Evolutionary conservation across 1,139 yeast species (phyloP).

Genomic region (Martiniozyma asiatica): DNA sequence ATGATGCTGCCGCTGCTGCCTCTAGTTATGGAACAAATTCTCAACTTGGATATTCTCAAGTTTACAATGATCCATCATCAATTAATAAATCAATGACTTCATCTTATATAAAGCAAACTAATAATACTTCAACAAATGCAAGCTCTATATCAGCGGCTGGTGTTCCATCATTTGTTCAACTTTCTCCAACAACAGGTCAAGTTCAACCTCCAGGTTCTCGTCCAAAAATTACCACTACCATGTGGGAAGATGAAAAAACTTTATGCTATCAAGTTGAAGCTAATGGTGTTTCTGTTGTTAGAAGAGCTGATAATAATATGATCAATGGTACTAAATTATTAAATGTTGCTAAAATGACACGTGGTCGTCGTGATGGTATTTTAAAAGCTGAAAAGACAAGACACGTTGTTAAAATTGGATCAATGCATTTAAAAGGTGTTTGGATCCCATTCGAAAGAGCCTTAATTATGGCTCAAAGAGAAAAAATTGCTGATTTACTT

Average conservation of each 20-base stretch:
- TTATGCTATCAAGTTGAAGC: slow-evolving; percentile 93
- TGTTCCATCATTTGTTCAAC: slow-evolving; percentile 19
- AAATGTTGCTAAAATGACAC: slow-evolving; percentile 89
- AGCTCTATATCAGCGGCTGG: slow-evolving; percentile 11
- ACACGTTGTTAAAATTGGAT: slow-evolving; percentile 90
- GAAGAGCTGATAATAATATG: slow-evolving; percentile 90
- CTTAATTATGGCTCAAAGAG: slow-evolving; percentile 79
- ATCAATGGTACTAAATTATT: slow-evolving; percentile 88
- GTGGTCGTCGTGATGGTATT: slow-evolving; percentile 93
- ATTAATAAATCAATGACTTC: no score
- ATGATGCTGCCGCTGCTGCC: no score
- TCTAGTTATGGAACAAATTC: no score
- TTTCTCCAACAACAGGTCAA: slow-evolving; percentile 39
- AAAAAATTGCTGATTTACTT: slow-evolving; percentile 72
- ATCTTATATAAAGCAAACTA: no score
- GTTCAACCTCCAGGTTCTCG: slow-evolving; percentile 50
- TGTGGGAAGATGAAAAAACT: slow-evolving; percentile 97
- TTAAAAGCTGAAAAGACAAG: slow-evolving; percentile 79
- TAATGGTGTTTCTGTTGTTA: slow-evolving; percentile 78
- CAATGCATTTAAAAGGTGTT: slow-evolving; percentile 95
- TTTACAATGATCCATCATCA: no score
- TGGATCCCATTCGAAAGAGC: slow-evolving; percentile 98
- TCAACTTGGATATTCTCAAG: no score
- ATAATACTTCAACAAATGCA: no score
- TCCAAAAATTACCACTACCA: slow-evolving; percentile 85